Evolutionary conservation across 1,139 yeast genomes (phyloP).

Genomic region (Insectozyma bohioensis): DNA sequence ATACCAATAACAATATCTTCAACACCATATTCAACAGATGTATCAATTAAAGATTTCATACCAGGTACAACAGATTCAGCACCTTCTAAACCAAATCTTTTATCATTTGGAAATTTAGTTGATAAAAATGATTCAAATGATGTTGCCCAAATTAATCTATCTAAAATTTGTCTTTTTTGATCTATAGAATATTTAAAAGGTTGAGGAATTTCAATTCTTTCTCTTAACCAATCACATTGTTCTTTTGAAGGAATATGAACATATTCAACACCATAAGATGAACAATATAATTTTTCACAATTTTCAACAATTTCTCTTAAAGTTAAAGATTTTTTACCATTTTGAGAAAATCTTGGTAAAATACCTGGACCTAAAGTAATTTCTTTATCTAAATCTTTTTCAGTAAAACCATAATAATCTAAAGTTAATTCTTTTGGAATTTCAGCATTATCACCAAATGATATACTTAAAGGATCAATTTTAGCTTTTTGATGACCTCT

Average conservation of each 20-base stretch:
- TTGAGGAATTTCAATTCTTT: conserved; percentile 87
- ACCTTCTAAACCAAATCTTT: conserved; percentile 98
- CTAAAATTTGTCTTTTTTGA: conserved; percentile 94
- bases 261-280: conserved; percentile 89
- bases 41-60: conserved; percentile 92
- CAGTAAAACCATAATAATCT: conserved; percentile 89
- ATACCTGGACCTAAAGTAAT: conserved; percentile 97
- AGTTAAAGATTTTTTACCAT: conserved; percentile 63
- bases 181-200: conserved; percentile 84
- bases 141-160: conserved; percentile 95
- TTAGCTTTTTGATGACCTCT: conserved; percentile 96
- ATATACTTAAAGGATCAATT: conserved; percentile 90
- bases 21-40: conserved; percentile 88
- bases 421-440: conserved; percentile 85
- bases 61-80: conserved; percentile 97
- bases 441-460: conserved; percentile 66
- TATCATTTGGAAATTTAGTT: conserved; percentile 96
- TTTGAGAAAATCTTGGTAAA: conserved; percentile 82
- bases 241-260: conserved; percentile 95
- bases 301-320: conserved; percentile 73
- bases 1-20: conserved; percentile 97
- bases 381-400: conserved; percentile 77
- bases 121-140: conserved; percentile 90
- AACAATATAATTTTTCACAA: conserved; percentile 86
- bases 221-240: conserved; percentile 98